Evolutionary conservation across 2,329 filamentous ascomycete species (phyloP).

Genomic region (Fonsecaea pedrosoi): DNA sequence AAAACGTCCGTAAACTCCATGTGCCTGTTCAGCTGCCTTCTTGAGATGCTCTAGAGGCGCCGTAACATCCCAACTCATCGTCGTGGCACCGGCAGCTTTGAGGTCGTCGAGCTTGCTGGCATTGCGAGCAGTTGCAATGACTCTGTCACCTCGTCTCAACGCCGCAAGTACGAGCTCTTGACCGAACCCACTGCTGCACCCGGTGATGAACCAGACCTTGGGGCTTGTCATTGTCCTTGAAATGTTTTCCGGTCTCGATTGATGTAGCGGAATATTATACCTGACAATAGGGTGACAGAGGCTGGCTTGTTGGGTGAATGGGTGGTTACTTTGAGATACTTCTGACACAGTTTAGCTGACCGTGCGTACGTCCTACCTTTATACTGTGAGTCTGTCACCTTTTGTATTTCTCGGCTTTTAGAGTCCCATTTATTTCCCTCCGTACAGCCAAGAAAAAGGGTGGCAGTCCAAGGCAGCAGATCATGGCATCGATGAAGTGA

Average conservation of each 20-base stretch:
- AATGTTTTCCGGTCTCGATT: neutral
- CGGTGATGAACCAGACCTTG: slow-evolving; percentile 48
- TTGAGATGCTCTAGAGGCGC: slow-evolving; percentile 27
- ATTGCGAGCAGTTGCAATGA: slow-evolving; percentile 48
- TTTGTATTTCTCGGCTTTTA: neutral
- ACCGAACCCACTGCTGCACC: slow-evolving; percentile 47
- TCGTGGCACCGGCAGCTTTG: slow-evolving; percentile 40
- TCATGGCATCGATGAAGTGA: neutral
- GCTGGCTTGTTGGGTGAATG: neutral
- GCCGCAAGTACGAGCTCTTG: slow-evolving; percentile 41
- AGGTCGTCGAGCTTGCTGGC: slow-evolving; percentile 41
- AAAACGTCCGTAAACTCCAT: slow-evolving; percentile 38
- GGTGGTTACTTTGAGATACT: neutral
- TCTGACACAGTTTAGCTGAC: neutral
- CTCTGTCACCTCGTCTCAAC: slow-evolving; percentile 44
- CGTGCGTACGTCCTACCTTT: neutral
- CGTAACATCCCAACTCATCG: slow-evolving; percentile 41
- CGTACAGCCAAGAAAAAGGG: neutral
- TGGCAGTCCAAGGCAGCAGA: neutral
- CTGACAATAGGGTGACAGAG: neutral
- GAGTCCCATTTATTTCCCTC: neutral
- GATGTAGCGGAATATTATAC: neutral
- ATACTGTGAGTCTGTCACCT: neutral
- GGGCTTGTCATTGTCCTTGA: slow-evolving; percentile 15
- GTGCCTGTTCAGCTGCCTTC: slow-evolving; percentile 24